Evolutionary conservation across 306 rosid species (phyloP).

Genomic region (Prunus persica): Prunus_persica_NCBIv2 NC_034009.1:2426501-2427000

Average conservation of each 20-base stretch:
- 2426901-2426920: background rate
- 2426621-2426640: slow-evolving; percentile 74
- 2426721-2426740: slow-evolving; percentile 93
- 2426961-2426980: background rate
- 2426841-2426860: slow-evolving; percentile 94
- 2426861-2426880: slow-evolving; percentile 97
- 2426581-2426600: slow-evolving; percentile 67
- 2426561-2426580: slow-evolving; percentile 79
- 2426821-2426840: slow-evolving; percentile 78
- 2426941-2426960: background rate
- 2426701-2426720: slow-evolving; percentile 88
- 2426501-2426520: slow-evolving; percentile 79
- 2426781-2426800: slow-evolving; percentile 45
- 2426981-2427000: background rate
- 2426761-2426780: slow-evolving; percentile 21
- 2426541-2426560: slow-evolving; percentile 86
- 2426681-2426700: slow-evolving; percentile 71
- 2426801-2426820: slow-evolving; percentile 62
- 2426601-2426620: slow-evolving; percentile 70
- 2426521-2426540: slow-evolving; percentile 75
- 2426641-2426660: slow-evolving; percentile 69
- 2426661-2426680: slow-evolving; percentile 74
- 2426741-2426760: slow-evolving; percentile 34
- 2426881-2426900: slow-evolving; percentile 35
- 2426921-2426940: background rate